A percentile compares a stretch with the other conserved stretches of the same genome.
These are phyloP conservation scores for Lactarius pseudohatsudake DNA, from an alignment of 768 basidiomycete species.

Conservation along the genomic window DNA sequence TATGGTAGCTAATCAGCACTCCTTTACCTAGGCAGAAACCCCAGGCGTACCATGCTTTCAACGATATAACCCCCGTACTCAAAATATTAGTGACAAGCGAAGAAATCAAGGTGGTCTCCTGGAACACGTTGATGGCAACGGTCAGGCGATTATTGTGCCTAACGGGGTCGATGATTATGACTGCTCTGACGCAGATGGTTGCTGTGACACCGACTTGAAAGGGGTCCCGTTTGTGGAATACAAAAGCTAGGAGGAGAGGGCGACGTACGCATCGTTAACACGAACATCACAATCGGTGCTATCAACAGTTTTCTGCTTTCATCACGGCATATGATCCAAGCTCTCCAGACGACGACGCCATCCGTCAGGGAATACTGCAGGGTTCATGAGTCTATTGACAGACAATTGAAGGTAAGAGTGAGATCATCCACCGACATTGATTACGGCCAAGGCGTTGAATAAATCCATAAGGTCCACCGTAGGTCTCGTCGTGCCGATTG, in stretches of 20 bases:
- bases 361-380: conserved; percentile 15
- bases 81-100: conserved; percentile 1
- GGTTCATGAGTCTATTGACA: background rate
- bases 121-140: background rate
- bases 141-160: background rate
- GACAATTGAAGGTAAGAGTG: too few species aligned
- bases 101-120: background rate
- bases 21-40: background rate
- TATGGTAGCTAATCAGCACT: background rate
- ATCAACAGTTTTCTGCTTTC: background rate
- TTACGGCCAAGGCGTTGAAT: conserved; percentile 12
- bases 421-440: conserved; percentile 10
- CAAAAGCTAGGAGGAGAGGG: background rate
- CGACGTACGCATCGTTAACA: background rate
- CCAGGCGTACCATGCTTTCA: conserved; percentile 5
- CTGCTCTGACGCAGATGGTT: background rate
- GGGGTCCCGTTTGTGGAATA: background rate
- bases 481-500: background rate
- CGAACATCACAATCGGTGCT: conserved; percentile 1
- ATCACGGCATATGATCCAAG: conserved; percentile 13
- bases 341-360: conserved; percentile 22
- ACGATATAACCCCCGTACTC: background rate
- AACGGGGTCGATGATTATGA: background rate
- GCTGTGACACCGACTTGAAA: background rate
- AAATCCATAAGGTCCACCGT: conserved; percentile 1